phyloP scores from a whole-genome alignment of 352 stramenopile genomes.

The Lagenidium sp. region DNA sequence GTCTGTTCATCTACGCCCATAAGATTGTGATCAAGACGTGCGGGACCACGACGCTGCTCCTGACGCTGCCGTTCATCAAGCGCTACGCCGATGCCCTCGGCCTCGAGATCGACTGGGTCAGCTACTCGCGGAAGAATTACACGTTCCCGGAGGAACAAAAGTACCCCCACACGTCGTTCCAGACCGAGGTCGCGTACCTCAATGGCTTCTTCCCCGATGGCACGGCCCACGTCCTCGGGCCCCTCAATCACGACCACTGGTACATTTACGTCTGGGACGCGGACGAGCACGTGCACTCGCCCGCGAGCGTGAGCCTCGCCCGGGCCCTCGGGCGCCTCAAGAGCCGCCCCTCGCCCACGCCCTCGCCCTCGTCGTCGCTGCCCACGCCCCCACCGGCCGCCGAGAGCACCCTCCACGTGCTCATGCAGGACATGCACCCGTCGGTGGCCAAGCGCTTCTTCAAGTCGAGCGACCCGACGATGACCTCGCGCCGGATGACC shows the following conservation, averaged over 20 bases:
- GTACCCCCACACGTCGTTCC: constrained; percentile 95
- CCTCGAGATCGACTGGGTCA: constrained; percentile 97
- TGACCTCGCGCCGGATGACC: constrained; percentile 89
- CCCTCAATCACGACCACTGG: constrained; percentile 98
- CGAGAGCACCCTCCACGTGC: constrained; percentile 73
- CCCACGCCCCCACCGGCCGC: too few species aligned
- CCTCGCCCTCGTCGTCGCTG: constrained; percentile 11
- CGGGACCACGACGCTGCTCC: constrained; percentile 97
- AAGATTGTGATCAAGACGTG: constrained; percentile 99
- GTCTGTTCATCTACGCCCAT: constrained; percentile 98
- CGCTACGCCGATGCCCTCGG: constrained; percentile 79
- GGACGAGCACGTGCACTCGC: constrained; percentile 61
- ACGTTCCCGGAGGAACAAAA: constrained; percentile 97
- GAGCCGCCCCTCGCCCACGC: constrained; percentile 2
- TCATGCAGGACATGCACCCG: constrained; percentile 85
- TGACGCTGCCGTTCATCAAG: constrained; percentile 84
- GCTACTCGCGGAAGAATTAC: constrained; percentile 99
- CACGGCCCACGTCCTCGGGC: constrained; percentile 84
- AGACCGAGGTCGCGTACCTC: constrained; percentile 96
- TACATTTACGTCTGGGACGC: constrained; percentile 97
- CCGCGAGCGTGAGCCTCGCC: background rate
- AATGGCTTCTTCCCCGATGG: constrained; percentile 84
- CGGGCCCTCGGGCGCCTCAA: background rate
- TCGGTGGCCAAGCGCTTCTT: constrained; percentile 81
- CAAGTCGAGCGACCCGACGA: constrained; percentile 50